These are phyloP conservation scores for Cadophora malorum DNA, from an alignment of 2,329 filamentous ascomycete species.

Conservation along the genomic window DNA sequence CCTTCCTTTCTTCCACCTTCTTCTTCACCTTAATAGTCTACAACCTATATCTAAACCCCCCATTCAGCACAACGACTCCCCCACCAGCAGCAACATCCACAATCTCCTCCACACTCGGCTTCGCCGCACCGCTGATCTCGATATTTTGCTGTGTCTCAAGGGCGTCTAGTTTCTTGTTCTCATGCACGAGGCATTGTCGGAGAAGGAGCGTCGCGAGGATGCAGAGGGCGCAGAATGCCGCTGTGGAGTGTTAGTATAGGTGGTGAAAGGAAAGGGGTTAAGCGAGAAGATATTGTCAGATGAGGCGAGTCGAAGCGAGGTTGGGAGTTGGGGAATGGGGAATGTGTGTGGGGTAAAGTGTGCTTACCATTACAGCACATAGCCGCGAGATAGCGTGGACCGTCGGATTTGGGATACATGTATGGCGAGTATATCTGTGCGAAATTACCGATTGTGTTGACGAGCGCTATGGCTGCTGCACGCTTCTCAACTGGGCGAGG, in stretches of 20 bases:
- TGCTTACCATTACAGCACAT: constrained; percentile 27
- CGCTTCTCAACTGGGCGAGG: constrained; percentile 35
- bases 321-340: too few species aligned
- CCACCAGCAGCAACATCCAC: constrained; percentile 20
- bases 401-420: constrained; percentile 55
- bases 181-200: constrained; percentile 24
- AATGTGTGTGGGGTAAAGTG: background rate
- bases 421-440: constrained; percentile 68
- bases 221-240: constrained; percentile 28
- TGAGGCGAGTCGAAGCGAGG: background rate
- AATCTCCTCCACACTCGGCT: constrained; percentile 22
- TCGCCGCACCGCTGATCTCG: constrained; percentile 12
- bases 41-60: constrained; percentile 31
- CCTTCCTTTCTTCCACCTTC: too few species aligned
- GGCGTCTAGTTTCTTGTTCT: constrained; percentile 28
- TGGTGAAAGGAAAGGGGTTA: background rate
- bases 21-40: too few species aligned
- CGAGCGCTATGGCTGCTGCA: constrained; percentile 36
- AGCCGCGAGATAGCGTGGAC: constrained; percentile 34
- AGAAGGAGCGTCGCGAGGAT: constrained; percentile 24
- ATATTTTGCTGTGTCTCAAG: constrained; percentile 21
- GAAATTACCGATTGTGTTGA: constrained; percentile 35
- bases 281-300: background rate
- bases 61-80: constrained; percentile 23
- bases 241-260: background rate